Evolutionary conservation across 768 basidiomycete genomes (phyloP).

Genomic region (Mycena sanguinolenta): DNA sequence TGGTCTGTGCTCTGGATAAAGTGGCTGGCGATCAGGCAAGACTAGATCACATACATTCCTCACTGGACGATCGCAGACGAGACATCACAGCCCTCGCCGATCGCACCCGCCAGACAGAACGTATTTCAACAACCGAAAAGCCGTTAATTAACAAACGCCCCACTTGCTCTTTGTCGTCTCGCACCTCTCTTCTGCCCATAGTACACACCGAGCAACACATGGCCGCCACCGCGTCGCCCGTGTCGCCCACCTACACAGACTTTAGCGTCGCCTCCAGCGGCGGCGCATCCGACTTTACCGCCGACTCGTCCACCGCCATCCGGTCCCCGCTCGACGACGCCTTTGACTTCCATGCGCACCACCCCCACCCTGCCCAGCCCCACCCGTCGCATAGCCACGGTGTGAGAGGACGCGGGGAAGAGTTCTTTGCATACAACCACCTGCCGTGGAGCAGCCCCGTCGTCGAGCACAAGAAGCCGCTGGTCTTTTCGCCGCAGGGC

Average conservation of each 20-base stretch:
- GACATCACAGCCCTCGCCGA: slow-evolving; percentile 9
- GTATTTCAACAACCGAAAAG: slow-evolving; percentile 8
- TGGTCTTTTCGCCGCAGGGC: neutral
- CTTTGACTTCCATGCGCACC: neutral
- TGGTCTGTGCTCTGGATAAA: too few species aligned
- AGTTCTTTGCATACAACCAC: slow-evolving; percentile 1
- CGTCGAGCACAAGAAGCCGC: neutral
- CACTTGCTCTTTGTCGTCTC: neutral
- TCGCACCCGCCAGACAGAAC: slow-evolving; percentile 10
- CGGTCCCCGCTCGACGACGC: neutral
- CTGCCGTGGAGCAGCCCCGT: slow-evolving; percentile 6
- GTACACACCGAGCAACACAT: neutral
- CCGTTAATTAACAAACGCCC: slow-evolving; percentile 1
- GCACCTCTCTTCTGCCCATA: too few species aligned
- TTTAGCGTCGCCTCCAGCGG: slow-evolving; percentile 22
- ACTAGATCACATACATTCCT: too few species aligned
- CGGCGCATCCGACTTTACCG: slow-evolving; percentile 28
- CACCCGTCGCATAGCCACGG: too few species aligned
- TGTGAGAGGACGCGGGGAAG: neutral
- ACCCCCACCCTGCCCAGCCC: neutral
- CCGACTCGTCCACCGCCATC: slow-evolving; percentile 10
- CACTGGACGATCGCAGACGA: slow-evolving; percentile 16
- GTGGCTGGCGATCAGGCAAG: too few species aligned
- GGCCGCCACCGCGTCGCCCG: slow-evolving; percentile 17
- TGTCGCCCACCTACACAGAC: slow-evolving; percentile 36